Percentiles rank a stretch among this genome's conserved stretches.
phyloP scores from a whole-genome alignment of 805 yeast genomes.

The Candida palmyrensis region DNA sequence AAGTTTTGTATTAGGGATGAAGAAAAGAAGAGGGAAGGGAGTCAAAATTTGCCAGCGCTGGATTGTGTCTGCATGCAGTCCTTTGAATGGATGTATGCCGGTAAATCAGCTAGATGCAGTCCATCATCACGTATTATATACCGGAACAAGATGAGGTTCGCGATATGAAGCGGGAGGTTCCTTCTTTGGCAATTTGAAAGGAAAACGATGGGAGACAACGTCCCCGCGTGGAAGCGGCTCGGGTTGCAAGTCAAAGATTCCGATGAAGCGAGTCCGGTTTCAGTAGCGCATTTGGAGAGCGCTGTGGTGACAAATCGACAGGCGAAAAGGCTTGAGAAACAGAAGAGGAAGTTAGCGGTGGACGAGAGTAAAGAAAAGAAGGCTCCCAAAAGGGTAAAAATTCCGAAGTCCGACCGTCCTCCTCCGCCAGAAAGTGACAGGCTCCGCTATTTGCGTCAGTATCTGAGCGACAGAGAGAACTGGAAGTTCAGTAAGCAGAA shows the following conservation, averaged over 20 bases:
- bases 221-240: constrained; percentile 79
- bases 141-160: too few relatives aligned
- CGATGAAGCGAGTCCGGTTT: constrained; percentile 36
- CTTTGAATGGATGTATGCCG: too few relatives aligned
- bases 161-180: too few relatives aligned
- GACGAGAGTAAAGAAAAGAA: constrained; percentile 34
- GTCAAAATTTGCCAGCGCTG: too few relatives aligned
- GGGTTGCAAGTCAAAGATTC: constrained; percentile 60
- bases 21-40: too few relatives aligned
- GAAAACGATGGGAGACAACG: background rate
- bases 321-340: constrained; percentile 35
- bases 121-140: too few relatives aligned
- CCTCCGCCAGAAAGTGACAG: constrained; percentile 81
- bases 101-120: too few relatives aligned
- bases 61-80: too few relatives aligned
- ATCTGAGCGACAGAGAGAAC: constrained; percentile 45
- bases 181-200: background rate
- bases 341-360: constrained; percentile 21
- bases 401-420: constrained; percentile 61
- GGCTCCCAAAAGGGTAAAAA: constrained; percentile 64
- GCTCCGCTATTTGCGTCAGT: constrained; percentile 57
- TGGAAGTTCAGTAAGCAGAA: constrained; percentile 89
- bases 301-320: constrained; percentile 37
- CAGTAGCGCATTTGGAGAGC: constrained; percentile 41
- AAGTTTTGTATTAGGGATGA: too few relatives aligned